Conservation (phyloP, 345 rosid species). For the Moringa oleifera region DNA sequence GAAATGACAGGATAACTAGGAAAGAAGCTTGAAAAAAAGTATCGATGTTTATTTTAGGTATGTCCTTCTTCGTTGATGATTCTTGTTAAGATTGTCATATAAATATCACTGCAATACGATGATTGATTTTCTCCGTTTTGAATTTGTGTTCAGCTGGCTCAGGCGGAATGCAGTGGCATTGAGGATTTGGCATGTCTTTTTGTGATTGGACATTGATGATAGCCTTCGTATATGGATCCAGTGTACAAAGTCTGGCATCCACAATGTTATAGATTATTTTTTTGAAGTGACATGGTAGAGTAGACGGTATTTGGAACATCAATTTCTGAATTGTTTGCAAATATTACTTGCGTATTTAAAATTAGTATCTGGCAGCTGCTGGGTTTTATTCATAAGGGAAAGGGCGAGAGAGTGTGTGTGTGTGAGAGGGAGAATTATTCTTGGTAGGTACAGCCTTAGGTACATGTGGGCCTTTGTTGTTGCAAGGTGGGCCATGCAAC, state of each 20-base stretch:
- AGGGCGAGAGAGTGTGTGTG: too few relatives aligned
- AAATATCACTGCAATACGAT: background rate
- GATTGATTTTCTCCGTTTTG: background rate
- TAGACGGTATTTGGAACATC: background rate
- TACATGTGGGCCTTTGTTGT: too few relatives aligned
- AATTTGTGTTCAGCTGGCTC: constrained; percentile 5
- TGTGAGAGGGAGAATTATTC: too few relatives aligned
- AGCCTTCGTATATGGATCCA: constrained; percentile 7
- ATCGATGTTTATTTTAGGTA: constrained; percentile 9
- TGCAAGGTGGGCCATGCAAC: too few relatives aligned
- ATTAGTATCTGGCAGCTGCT: background rate
- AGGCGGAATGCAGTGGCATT: constrained; percentile 4
- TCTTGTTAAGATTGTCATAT: background rate
- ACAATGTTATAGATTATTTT: background rate
- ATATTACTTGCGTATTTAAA: background rate
- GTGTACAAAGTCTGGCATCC: background rate
- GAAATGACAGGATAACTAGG: constrained; percentile 72
- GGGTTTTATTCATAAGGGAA: too few relatives aligned
- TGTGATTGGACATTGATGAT: constrained; percentile 4
- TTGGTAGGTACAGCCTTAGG: too few relatives aligned
- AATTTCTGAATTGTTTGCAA: background rate
- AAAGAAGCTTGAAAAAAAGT: constrained; percentile 86
- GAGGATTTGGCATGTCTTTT: background rate
- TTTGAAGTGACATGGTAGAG: constrained; percentile 2
- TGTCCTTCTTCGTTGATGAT: background rate